Base-by-base conservation (phyloP, 441 rosid species). In the Arabidopsis hybrid region DNA sequence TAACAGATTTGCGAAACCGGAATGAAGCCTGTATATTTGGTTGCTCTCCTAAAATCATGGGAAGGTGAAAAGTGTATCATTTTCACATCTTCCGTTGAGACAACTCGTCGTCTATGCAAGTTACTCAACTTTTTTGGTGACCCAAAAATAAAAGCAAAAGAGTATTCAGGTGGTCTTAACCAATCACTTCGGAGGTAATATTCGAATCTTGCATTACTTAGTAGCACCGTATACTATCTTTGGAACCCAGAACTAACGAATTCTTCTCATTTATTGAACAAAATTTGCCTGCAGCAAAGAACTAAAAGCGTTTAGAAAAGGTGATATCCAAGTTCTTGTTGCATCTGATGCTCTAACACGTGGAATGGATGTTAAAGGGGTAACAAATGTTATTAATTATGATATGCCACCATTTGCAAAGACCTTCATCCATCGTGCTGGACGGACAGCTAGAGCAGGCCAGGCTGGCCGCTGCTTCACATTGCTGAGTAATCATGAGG, bases 361-460 rank as follows among this genome's bases (percentile, higher is more conserved):
- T 75, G 99, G 99, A 73, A 93, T 90, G 94, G 98, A 95, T 77
- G 97, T 91, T 67, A 91, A 90, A 82, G 97, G 95, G 65, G 97
- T 95, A 80, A 84, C 85, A 79, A 90, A 89, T 84, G 97, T 91
- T 29, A 78, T 91, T 53, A 95, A 95, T 69, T 93, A 93, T 76
- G 97, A 95, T 71, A 88, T 86, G 90, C 97, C 99, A 66, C 68
- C 86, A 2, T 87, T 79, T 78, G 79, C 90, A 57, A 95, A 90
- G 85, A 93, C 97, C 38, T 91, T 90, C 78, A 85, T 93, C 69
- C 98, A 95, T 83, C 91, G 97, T 60, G 97, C 93, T 80, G 99
- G 99, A 53, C 88, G 96, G 61, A 95, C 99, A 47, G 97, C 99
- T 65, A 88, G 99, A 87, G 98, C 98, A 73, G 96, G 96, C 60